These are phyloP conservation scores for Skeletonema tropicum DNA, from an alignment of 108 stramenopile species.

Conservation along the genomic window DNA sequence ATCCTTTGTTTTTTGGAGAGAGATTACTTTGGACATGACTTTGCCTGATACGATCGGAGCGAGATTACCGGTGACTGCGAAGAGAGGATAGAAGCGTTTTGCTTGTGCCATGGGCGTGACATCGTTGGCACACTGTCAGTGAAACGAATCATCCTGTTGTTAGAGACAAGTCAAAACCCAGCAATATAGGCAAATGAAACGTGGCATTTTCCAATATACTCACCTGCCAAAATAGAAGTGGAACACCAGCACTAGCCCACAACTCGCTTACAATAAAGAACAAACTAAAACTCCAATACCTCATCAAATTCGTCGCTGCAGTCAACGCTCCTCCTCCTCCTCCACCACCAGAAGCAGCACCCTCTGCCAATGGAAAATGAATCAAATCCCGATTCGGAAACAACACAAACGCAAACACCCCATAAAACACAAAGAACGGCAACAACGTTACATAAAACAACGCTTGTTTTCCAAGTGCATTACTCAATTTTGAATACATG, in stretches of 20 bases:
- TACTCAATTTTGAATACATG: conserved; percentile 61
- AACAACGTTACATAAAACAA: conserved; percentile 66
- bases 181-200: background rate
- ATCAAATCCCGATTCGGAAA: conserved; percentile 66
- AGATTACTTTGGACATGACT: conserved; percentile 53
- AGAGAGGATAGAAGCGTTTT: conserved; percentile 78
- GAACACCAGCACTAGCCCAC: conserved; percentile 59
- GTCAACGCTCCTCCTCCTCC: conserved; percentile 26
- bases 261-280: conserved; percentile 54
- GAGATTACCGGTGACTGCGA: conserved; percentile 61
- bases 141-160: background rate
- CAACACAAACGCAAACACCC: conserved; percentile 64
- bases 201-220: background rate
- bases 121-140: conserved; percentile 72
- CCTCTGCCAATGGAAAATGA: conserved; percentile 42
- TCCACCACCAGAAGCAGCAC: conserved; percentile 14
- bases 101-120: conserved; percentile 72
- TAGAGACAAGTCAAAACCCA: conserved; percentile 37
- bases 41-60: conserved; percentile 53
- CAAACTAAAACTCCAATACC: conserved; percentile 57
- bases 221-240: conserved; percentile 58
- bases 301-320: conserved; percentile 39
- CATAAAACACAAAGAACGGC: conserved; percentile 77
- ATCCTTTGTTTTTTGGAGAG: conserved; percentile 43
- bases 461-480: conserved; percentile 42